A percentile compares a stretch with the other conserved stretches of the same genome.
Conservation (phyloP, 352 stramenopile genomes). For the Albugo candida region DNA sequence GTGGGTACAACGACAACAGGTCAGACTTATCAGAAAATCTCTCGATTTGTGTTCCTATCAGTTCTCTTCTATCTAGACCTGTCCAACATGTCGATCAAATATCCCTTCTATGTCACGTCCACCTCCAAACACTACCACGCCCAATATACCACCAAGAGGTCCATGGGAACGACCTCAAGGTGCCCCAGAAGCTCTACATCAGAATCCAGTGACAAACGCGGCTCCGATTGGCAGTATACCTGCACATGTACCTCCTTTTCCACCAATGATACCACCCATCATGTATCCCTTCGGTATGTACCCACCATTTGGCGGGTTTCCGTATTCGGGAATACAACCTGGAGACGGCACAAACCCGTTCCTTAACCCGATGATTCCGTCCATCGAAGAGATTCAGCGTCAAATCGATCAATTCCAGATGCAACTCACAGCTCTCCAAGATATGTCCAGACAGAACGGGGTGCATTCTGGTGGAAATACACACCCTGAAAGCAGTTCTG, state of each 20-base stretch:
- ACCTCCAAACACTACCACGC: no score
- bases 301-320: no score
- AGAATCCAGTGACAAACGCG: constrained; percentile 4
- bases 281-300: no score
- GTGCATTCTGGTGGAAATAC: no score
- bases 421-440: constrained; percentile 12
- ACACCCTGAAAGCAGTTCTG: no score
- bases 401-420: constrained; percentile 13
- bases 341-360: no score
- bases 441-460: not conserved
- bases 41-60: not conserved
- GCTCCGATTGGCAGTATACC: not conserved
- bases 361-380: no score
- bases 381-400: constrained; percentile 4
- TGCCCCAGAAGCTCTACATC: constrained; percentile 12
- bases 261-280: no score
- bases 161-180: constrained; percentile 11
- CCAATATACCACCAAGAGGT: no score
- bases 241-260: no score
- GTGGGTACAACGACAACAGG: constrained; percentile 96
- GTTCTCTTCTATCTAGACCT: constrained; percentile 30
- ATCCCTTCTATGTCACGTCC: constrained; percentile 62
- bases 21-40: not conserved
- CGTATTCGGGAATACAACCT: no score
- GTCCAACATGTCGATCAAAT: constrained; percentile 90